A percentile compares a stretch with the other conserved stretches of the same genome.
phyloP scores from a whole-genome alignment of 768 basidiomycete species.

The Termitomyces eurrhizus region DNA sequence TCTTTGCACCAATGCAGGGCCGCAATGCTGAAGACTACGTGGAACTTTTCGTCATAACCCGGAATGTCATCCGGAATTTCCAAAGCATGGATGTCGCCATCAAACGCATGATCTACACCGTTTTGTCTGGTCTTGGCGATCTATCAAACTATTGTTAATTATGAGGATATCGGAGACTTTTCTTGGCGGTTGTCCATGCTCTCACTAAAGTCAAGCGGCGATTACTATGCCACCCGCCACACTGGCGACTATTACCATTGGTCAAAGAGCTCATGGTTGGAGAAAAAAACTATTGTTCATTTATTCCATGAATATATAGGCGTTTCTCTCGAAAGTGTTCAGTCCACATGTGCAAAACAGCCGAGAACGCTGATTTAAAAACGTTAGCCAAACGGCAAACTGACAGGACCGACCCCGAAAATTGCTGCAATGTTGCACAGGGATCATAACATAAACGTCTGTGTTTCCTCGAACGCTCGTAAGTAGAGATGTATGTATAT shows the following conservation, averaged over 20 bases:
- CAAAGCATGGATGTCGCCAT: conserved; percentile 53
- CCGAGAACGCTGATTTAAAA: neutral
- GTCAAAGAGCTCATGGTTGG: neutral
- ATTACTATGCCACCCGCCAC: conserved; percentile 45
- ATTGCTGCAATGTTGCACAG: too few species aligned
- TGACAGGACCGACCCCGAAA: too few species aligned
- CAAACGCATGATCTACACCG: conserved; percentile 42
- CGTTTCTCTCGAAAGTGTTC: too few species aligned
- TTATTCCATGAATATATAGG: neutral
- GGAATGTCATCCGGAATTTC: conserved; percentile 30
- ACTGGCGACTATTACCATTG: conserved; percentile 33
- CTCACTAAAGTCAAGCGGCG: conserved; percentile 63
- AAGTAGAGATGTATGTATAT: too few species aligned
- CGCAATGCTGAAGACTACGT: conserved; percentile 80
- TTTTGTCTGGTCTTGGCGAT: conserved; percentile 46
- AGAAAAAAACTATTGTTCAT: neutral
- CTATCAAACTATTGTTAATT: conserved; percentile 27
- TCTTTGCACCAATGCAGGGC: conserved; percentile 80
- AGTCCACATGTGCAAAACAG: neutral
- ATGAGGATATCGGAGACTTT: neutral
- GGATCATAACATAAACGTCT: too few species aligned
- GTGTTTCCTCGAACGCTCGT: too few species aligned
- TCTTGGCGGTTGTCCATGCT: conserved; percentile 55
- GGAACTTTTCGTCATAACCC: conserved; percentile 41
- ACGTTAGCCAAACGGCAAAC: neutral